Percentiles rank a stretch among this genome's conserved stretches.
phyloP scores from a whole-genome alignment of 192 early-diverging fungal genomes.

The Backusella liffmaniae region DNA sequence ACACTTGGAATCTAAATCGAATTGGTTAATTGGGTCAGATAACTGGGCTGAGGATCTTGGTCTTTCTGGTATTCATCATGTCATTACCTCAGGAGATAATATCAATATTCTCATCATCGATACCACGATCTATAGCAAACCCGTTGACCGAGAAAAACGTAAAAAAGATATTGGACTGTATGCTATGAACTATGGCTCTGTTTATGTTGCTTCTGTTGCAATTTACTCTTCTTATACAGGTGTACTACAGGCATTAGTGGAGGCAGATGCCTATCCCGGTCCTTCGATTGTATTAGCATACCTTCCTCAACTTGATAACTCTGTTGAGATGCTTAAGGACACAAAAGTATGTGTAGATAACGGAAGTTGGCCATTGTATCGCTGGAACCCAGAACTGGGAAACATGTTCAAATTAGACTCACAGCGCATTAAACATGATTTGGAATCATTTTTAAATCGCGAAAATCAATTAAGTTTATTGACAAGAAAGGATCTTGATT shows the following conservation, averaged over 20 bases:
- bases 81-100: constrained; percentile 78
- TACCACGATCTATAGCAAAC: constrained; percentile 72
- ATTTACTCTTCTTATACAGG: constrained; percentile 85
- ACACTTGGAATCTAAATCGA: constrained; percentile 59
- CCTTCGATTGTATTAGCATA: constrained; percentile 88
- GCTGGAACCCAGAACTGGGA: constrained; percentile 76
- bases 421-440: constrained; percentile 69
- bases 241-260: constrained; percentile 79
- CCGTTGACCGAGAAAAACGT: constrained; percentile 51
- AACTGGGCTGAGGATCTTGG: constrained; percentile 83
- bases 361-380: constrained; percentile 91
- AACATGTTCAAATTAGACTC: constrained; percentile 70
- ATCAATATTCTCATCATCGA: constrained; percentile 91
- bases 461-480: constrained; percentile 80
- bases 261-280: constrained; percentile 87
- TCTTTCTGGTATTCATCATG: constrained; percentile 85
- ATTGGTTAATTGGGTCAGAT: constrained; percentile 91
- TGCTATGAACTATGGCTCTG: constrained; percentile 90
- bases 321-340: constrained; percentile 80
- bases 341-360: constrained; percentile 87
- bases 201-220: constrained; percentile 90
- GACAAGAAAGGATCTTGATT: constrained; percentile 57
- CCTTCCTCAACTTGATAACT: constrained; percentile 62
- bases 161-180: constrained; percentile 96
- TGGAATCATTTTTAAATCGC: constrained; percentile 77